Conservation (phyloP, 2,329 filamentous ascomycete genomes). For the Orbilia brochopaga region DNA sequence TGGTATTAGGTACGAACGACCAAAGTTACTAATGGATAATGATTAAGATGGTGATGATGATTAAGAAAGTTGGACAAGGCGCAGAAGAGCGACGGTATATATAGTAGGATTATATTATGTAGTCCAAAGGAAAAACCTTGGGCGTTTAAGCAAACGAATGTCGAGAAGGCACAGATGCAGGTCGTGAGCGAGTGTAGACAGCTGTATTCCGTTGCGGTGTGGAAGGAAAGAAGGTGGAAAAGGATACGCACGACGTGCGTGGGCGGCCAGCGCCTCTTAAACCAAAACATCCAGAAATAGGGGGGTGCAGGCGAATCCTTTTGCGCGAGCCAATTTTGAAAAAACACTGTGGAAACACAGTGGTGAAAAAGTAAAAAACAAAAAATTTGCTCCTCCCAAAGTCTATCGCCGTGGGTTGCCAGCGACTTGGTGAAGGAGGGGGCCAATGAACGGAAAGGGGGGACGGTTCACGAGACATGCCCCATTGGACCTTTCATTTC, state of each 20-base stretch:
- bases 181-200: slow-evolving; percentile 50
- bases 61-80: slow-evolving; percentile 5
- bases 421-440: slow-evolving; percentile 15
- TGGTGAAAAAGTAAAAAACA: slow-evolving; percentile 29
- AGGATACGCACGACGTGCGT: slow-evolving; percentile 44
- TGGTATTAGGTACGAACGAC: slow-evolving; percentile 24
- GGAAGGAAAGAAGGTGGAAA: slow-evolving; percentile 29
- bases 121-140: slow-evolving; percentile 8
- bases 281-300: slow-evolving; percentile 43
- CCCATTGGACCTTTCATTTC: slow-evolving; percentile 50
- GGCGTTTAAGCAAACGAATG: slow-evolving; percentile 35
- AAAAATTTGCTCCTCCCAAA: slow-evolving; percentile 47
- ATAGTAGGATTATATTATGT: slow-evolving; percentile 13
- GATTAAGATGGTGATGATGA: background rate
- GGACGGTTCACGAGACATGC: slow-evolving; percentile 30
- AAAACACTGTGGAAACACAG: slow-evolving; percentile 22
- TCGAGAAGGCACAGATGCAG: slow-evolving; percentile 45
- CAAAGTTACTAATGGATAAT: slow-evolving; percentile 9
- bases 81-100: slow-evolving; percentile 31
- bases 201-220: slow-evolving; percentile 29
- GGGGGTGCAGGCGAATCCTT: slow-evolving; percentile 45
- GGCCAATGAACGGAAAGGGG: background rate
- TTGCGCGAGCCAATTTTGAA: slow-evolving; percentile 19
- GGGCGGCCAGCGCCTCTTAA: slow-evolving; percentile 47
- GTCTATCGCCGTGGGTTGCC: slow-evolving; percentile 17